Evolutionary conservation across 306 rosid species (phyloP).

Genomic region (Dryas drummondii): DNA sequence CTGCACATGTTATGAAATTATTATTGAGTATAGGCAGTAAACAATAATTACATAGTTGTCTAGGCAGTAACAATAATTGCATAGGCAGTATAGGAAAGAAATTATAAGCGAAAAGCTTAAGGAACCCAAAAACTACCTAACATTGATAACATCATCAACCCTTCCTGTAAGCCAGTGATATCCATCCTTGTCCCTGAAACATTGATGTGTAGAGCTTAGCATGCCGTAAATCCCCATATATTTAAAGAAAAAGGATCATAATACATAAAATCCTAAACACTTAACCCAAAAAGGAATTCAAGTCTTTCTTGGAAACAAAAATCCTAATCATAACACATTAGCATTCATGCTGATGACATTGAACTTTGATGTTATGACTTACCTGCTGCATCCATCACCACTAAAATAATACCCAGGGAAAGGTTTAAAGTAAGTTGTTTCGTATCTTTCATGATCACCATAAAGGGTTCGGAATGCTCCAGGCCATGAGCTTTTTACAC

Average conservation of each 20-base stretch:
- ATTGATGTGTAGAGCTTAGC: constrained; percentile 31
- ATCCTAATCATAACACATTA: background rate
- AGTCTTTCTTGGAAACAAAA: constrained; percentile 3
- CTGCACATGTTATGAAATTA: constrained; percentile 40
- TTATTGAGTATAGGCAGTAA: background rate
- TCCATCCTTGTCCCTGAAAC: constrained; percentile 94
- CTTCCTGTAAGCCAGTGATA: constrained; percentile 98
- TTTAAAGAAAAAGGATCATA: background rate
- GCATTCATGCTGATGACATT: constrained; percentile 6
- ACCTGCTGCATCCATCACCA: constrained; percentile 98
- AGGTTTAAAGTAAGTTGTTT: constrained; percentile 94
- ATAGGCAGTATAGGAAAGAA: background rate
- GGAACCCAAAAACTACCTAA: constrained; percentile 55
- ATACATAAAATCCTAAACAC: background rate
- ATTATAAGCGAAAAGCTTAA: background rate
- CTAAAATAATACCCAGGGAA: constrained; percentile 92
- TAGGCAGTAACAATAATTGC: background rate
- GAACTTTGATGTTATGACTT: constrained; percentile 27
- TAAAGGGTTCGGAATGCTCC: constrained; percentile 97
- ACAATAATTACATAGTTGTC: background rate
- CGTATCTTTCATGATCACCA: constrained; percentile 97
- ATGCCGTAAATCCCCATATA: constrained; percentile 4
- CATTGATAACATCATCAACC: constrained; percentile 98
- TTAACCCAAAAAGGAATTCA: background rate
- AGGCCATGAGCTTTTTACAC: constrained; percentile 90